Percentiles rank a stretch among this genome's conserved stretches.
Conservation (phyloP, 2,329 filamentous ascomycete species). For the Colletotrichum melonis region DNA sequence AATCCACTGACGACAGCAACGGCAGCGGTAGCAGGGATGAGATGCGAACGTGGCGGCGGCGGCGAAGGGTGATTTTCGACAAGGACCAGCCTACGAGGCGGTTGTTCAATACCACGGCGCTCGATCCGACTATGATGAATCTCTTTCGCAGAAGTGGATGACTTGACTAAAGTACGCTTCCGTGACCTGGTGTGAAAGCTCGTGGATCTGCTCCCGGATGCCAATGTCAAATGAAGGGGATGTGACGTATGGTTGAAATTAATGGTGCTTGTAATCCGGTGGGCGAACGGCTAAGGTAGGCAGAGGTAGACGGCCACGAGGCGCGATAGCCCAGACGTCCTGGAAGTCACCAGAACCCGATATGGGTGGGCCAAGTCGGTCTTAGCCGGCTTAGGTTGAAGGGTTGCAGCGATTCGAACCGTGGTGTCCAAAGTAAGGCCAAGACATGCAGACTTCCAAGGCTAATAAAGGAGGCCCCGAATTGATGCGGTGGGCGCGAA, state of each 20-base stretch:
- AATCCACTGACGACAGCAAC: neutral
- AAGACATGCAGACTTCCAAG: neutral
- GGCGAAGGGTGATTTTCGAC: conserved; percentile 13
- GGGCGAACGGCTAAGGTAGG: neutral
- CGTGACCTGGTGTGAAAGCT: neutral
- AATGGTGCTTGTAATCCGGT: neutral
- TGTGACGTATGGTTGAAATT: conserved; percentile 1
- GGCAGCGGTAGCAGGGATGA: conserved; percentile 11
- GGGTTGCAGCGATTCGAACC: conserved; percentile 5
- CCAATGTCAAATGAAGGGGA: conserved; percentile 2
- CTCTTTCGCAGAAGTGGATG: neutral
- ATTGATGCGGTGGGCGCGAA: neutral
- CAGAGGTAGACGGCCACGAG: neutral
- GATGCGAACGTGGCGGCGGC: conserved; percentile 9
- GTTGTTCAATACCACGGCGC: neutral
- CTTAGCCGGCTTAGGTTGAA: neutral
- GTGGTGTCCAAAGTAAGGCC: neutral
- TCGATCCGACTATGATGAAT: conserved; percentile 5
- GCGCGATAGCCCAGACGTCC: neutral
- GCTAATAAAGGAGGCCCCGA: neutral
- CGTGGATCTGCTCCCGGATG: neutral
- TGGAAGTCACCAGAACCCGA: neutral
- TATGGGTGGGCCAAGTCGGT: neutral
- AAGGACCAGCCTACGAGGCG: conserved; percentile 7
- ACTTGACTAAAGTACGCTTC: neutral